Conservation (phyloP, 352 stramenopile species). For the Phytophthora aleatoria region DNA sequence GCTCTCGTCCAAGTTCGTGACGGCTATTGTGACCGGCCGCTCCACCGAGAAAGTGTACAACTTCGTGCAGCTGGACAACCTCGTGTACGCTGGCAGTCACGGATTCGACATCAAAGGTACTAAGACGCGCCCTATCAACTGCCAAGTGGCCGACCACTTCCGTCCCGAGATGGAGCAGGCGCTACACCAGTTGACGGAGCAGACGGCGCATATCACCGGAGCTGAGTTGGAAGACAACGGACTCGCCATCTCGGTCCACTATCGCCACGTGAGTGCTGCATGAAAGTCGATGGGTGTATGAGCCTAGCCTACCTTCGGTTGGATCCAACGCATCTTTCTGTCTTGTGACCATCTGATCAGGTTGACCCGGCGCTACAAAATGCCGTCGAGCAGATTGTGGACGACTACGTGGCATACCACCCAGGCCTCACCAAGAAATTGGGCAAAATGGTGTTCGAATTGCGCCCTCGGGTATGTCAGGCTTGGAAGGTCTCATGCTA, state of each 20-base stretch:
- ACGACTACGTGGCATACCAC: conserved; percentile 63
- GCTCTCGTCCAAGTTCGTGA: conserved; percentile 73
- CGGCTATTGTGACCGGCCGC: conserved; percentile 73
- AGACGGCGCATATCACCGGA: conserved; percentile 49
- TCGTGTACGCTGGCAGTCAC: conserved; percentile 83
- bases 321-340: conserved; percentile 23
- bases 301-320: conserved; percentile 1
- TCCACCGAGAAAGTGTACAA: conserved; percentile 80
- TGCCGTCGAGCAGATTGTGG: conserved; percentile 89
- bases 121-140: conserved; percentile 58
- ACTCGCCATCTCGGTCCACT: conserved; percentile 79
- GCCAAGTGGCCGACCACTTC: conserved; percentile 60
- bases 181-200: conserved; percentile 37
- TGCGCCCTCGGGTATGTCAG: conserved; percentile 52
- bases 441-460: conserved; percentile 83
- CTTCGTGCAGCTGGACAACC: conserved; percentile 77
- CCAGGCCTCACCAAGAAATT: conserved; percentile 63
- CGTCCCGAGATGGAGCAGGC: conserved; percentile 53
- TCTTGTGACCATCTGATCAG: conserved; percentile 32
- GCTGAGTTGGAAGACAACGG: conserved; percentile 82
- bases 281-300: conserved; percentile 11
- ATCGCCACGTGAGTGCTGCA: conserved; percentile 56
- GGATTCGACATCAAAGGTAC: conserved; percentile 82
- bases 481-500: background rate
- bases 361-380: conserved; percentile 46